phyloP scores from a whole-genome alignment of 768 basidiomycete genomes.

The Cantharellus cinnabarinus region DNA sequence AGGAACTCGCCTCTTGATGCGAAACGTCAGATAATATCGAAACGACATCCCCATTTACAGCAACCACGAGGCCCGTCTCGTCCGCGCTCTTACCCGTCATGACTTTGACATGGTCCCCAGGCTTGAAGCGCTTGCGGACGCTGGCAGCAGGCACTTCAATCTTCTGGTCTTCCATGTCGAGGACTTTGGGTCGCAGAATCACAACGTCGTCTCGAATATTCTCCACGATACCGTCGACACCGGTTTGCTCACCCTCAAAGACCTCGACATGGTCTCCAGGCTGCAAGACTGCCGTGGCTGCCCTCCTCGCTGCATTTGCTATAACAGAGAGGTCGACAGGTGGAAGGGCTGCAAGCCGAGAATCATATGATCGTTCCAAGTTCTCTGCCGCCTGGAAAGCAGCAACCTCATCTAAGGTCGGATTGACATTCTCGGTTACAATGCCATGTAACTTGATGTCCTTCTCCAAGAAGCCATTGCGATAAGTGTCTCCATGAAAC shows the following conservation, averaged over 20 bases:
- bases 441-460: slow-evolving; percentile 71
- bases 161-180: slow-evolving; percentile 73
- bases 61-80: slow-evolving; percentile 89
- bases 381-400: slow-evolving; percentile 53
- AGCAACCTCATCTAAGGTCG: slow-evolving; percentile 91
- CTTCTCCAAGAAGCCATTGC: slow-evolving; percentile 89
- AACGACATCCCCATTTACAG: slow-evolving; percentile 74
- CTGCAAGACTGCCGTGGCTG: slow-evolving; percentile 84
- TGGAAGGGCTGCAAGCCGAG: slow-evolving; percentile 19
- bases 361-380: slow-evolving; percentile 40
- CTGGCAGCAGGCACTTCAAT: slow-evolving; percentile 71
- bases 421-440: slow-evolving; percentile 74
- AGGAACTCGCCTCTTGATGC: slow-evolving; percentile 59
- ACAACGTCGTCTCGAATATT: slow-evolving; percentile 77
- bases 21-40: slow-evolving; percentile 97
- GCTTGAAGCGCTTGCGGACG: slow-evolving; percentile 86
- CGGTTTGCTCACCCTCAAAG: slow-evolving; percentile 89
- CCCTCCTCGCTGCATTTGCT: slow-evolving; percentile 77
- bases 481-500: slow-evolving; percentile 86
- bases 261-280: slow-evolving; percentile 97
- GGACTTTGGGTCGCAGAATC: slow-evolving; percentile 53
- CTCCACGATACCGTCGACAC: slow-evolving; percentile 81
- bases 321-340: slow-evolving; percentile 75
- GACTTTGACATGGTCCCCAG: slow-evolving; percentile 97
- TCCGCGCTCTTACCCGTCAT: slow-evolving; percentile 88